These are phyloP conservation scores for Fusarium piperis DNA, from an alignment of 2,329 filamentous ascomycete species.

Conservation along the genomic window DNA sequence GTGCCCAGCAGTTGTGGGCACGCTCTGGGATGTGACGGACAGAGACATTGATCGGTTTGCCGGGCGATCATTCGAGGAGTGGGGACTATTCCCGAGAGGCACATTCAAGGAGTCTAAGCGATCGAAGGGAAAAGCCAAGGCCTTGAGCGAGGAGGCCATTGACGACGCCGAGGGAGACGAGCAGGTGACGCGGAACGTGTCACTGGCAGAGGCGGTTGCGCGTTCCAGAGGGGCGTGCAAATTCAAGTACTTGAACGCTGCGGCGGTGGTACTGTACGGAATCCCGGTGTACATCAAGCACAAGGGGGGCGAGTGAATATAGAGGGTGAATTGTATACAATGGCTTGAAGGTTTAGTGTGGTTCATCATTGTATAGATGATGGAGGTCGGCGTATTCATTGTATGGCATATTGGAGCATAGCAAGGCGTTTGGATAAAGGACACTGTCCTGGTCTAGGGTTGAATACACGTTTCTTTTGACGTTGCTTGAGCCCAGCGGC, in stretches of 20 bases:
- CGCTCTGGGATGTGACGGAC: slow-evolving; percentile 97
- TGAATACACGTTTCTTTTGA: neutral
- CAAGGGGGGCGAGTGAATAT: slow-evolving; percentile 34
- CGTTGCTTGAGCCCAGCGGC: neutral
- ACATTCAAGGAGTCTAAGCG: slow-evolving; percentile 52
- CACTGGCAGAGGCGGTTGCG: slow-evolving; percentile 83
- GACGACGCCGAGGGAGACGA: slow-evolving; percentile 36
- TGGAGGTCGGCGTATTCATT: slow-evolving; percentile 7
- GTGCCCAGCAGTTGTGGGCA: slow-evolving; percentile 86
- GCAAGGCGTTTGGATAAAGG: slow-evolving; percentile 31
- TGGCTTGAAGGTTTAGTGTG: slow-evolving; percentile 6
- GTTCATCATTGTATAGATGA: slow-evolving; percentile 9
- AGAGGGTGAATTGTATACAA: slow-evolving; percentile 12
- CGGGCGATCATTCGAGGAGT: slow-evolving; percentile 79
- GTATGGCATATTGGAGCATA: slow-evolving; percentile 14
- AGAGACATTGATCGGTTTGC: slow-evolving; percentile 96
- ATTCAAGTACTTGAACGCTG: slow-evolving; percentile 91
- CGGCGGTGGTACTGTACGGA: slow-evolving; percentile 93
- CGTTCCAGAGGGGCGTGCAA: slow-evolving; percentile 81
- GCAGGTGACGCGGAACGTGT: slow-evolving; percentile 53
- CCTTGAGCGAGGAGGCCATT: slow-evolving; percentile 36
- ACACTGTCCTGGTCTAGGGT: slow-evolving; percentile 12
- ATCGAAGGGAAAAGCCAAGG: slow-evolving; percentile 42
- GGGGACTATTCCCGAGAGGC: slow-evolving; percentile 75
- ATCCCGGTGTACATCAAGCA: slow-evolving; percentile 83